Conservation (phyloP, 495 filamentous ascomycete genomes). For the Penicillium simplicissimum region DNA sequence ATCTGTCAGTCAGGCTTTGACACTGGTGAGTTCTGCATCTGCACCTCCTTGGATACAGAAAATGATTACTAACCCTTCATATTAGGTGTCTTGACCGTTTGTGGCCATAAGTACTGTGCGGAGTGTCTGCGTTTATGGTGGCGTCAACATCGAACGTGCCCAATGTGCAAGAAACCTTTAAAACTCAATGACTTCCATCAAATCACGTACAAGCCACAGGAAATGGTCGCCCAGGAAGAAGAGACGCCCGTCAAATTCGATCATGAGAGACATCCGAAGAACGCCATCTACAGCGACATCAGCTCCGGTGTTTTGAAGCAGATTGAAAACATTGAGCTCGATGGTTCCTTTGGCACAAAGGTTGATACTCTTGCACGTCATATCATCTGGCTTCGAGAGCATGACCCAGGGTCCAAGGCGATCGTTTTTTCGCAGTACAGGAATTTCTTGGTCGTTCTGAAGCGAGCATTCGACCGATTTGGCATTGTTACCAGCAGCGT, state of each 20-base stretch:
- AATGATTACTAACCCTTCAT: constrained; percentile 13
- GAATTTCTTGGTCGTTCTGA: constrained; percentile 76
- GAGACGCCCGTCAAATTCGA: constrained; percentile 30
- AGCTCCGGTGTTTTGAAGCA: constrained; percentile 66
- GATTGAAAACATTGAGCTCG: constrained; percentile 80
- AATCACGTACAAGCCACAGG: constrained; percentile 78
- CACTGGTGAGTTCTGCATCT: constrained; percentile 51
- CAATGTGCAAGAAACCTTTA: constrained; percentile 73
- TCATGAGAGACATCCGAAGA: constrained; percentile 32
- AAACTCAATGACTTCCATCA: constrained; percentile 67
- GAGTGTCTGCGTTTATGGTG: constrained; percentile 82
- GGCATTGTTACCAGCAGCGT: constrained; percentile 72
- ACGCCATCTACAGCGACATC: constrained; percentile 76
- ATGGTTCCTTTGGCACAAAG: constrained; percentile 80
- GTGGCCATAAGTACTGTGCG: constrained; percentile 88
- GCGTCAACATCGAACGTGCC: constrained; percentile 62
- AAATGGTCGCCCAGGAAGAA: constrained; percentile 71
- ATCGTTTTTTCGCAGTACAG: constrained; percentile 89
- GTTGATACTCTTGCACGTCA: constrained; percentile 82
- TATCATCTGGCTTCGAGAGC: constrained; percentile 76
- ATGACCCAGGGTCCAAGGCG: constrained; percentile 86
- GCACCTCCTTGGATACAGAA: neutral
- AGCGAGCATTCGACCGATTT: constrained; percentile 62
- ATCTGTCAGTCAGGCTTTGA: constrained; percentile 78
- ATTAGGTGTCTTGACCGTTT: constrained; percentile 72